Evolutionary conservation across 179 eudicot species (phyloP), one percentile per base, ranked within the genome.

Genomic region (Spinacia oleracea): DNA sequence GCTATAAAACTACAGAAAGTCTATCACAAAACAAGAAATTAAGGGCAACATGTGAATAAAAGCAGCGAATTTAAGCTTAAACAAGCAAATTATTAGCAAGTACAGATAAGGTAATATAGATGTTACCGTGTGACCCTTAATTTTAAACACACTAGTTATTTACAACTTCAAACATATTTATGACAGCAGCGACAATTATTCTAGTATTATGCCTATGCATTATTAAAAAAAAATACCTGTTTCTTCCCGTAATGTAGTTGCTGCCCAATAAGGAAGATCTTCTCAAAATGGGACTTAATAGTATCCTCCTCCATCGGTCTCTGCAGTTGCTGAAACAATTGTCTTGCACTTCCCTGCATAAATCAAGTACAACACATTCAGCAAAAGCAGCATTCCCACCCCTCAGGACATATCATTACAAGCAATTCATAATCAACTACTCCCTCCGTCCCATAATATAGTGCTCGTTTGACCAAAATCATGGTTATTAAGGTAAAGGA

Each of bases 231-330:
- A 53, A 43, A 56, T 81, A 93, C 99, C 97, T 92, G 92, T 77
- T 78, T 88, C 84, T 82, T 92, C 35, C 79, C 86, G 42, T 70
- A 82, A 86, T 81, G 85, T 77, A 82, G 82, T 80, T 88, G 93
- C 77, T 86, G 87, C 51, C 87, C 91, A 81, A 94, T 88, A 80
- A 67, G 72, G 50, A 91, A 91, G 69, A 96, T 92, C 86, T 94
- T 92, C 81, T 92, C 97, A 87, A 96, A 94, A 85, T 95, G 98
- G 67, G 92, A 90, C 81, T 91, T 92, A 32, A 96, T 89, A 66
- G 93, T 87, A 80, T 94, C 98, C 78, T 96, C 99, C 83, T 91
- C 98, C 85, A 91, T 87, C 27, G 98, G 98, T 67, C 93, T 97
- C 83, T 94, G 99, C 89, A 94, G 82, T 56, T 90, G 92, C 77